These are phyloP conservation scores for Basidioascus undulatus DNA, from an alignment of 768 basidiomycete species.

Conservation along the genomic window DNA sequence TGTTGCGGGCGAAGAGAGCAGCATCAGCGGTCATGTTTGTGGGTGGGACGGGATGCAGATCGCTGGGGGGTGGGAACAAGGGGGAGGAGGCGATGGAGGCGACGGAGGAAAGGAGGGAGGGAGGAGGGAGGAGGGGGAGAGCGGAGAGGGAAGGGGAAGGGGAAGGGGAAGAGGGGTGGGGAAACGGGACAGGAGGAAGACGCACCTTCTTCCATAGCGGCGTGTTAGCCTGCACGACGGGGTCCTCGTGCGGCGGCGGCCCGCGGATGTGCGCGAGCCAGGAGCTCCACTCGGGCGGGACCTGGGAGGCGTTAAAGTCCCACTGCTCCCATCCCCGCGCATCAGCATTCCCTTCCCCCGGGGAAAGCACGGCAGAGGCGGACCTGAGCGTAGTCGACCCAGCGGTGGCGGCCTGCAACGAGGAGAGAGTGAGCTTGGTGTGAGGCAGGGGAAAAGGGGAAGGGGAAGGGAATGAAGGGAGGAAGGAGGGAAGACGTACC, in stretches of 20 bases:
- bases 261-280: constrained; percentile 81
- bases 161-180: background rate
- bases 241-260: constrained; percentile 51
- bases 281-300: constrained; percentile 89
- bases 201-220: constrained; percentile 70
- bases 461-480: background rate
- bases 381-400: constrained; percentile 84
- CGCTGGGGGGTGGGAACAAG: background rate
- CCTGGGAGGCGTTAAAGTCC: constrained; percentile 73
- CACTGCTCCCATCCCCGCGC: constrained; percentile 25
- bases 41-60: too few species aligned
- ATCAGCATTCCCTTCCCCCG: background rate
- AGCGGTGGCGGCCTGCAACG: constrained; percentile 48
- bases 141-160: background rate
- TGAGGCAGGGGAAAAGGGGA: background rate
- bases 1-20: too few species aligned
- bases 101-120: background rate
- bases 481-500: constrained; percentile 25
- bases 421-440: background rate
- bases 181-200: constrained; percentile 4
- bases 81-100: background rate
- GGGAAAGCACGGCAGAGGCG: constrained; percentile 5
- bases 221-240: constrained; percentile 37
- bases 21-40: too few species aligned
- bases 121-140: background rate